Evolutionary conservation across 768 basidiomycete species (phyloP), one percentile per base, ranked within the genome.

Genomic region (Boletus sensibilis): DNA sequence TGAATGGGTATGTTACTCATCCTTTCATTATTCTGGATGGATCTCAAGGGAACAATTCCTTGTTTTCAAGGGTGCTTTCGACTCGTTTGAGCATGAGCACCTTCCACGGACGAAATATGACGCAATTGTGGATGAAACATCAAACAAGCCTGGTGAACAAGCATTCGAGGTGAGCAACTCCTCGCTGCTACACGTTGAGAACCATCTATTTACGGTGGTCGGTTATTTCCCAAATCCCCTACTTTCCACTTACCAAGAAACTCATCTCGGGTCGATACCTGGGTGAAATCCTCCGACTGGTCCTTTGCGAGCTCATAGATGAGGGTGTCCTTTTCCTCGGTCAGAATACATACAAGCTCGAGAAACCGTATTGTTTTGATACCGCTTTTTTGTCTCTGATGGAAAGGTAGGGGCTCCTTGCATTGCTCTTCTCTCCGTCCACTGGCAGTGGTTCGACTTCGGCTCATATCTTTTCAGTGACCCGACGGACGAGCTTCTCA

Each of bases 301-400:
- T 98, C 62, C 82, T 99, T 56, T 91, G 88, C 68, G 96, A 99
- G 72, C 85, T 99, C 47, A 94, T 97, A 68, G 95, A 97, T 68
- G 90, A 94, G 62, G 97, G 96, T 73, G 90, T 95, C 20, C 83
- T 99, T 51, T 99, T 99, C 86, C 82, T 97, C 31, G 95, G 97
- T 25, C 96, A 99, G 74, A 93, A 96, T 72, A 97, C 96, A 1
- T 98, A 98, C 83, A 98, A 98, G 78, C 84, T 99, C 38, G 95
- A 98, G 74, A 91, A 83, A 61, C 84, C 94, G 20, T 94, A 94
- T 70, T 87, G 83, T 29, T 87, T 99, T 65, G 96, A 99, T 72
- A 99, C 97, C 2, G 95, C 96, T 1, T 98, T 98, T 79, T 76
- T 99, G 58, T 95, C 93, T 40, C 79, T 98, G 42, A 97, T 99